A percentile compares a stretch with the other conserved stretches of the same genome.
Conservation (phyloP, 2,329 filamentous ascomycete species). For the Colletotrichum orbiculare region DNA sequence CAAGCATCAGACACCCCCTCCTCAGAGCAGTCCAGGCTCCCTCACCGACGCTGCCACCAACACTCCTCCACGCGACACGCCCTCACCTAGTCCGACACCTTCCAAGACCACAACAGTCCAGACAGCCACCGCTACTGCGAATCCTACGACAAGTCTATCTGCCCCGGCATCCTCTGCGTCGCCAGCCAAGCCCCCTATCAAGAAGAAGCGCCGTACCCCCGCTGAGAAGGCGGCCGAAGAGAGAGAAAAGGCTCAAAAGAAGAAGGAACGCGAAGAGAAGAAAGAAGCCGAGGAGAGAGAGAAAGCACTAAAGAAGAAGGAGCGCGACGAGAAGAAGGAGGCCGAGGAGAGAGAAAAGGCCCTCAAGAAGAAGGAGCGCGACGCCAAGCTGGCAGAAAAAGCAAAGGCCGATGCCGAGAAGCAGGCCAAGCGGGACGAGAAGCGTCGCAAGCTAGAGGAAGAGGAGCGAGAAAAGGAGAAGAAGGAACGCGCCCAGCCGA, state of each 20-base stretch:
- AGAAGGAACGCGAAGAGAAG: slow-evolving; percentile 43
- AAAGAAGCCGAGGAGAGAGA: slow-evolving; percentile 51
- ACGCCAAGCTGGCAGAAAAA: slow-evolving; percentile 43
- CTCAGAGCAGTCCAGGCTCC: slow-evolving; percentile 35
- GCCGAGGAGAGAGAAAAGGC: slow-evolving; percentile 49
- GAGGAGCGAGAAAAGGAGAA: slow-evolving; percentile 59
- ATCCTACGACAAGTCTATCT: slow-evolving; percentile 22
- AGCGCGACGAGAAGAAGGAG: slow-evolving; percentile 49
- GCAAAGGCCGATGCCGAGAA: slow-evolving; percentile 47
- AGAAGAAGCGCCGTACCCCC: slow-evolving; percentile 56
- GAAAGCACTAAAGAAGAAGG: slow-evolving; percentile 47
- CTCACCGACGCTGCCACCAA: slow-evolving; percentile 57
- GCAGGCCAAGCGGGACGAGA: slow-evolving; percentile 52
- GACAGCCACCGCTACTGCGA: neutral
- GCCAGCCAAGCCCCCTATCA: slow-evolving; percentile 47
- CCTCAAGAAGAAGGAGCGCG: slow-evolving; percentile 47
- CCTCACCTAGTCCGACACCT: slow-evolving; percentile 43
- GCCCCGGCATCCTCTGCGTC: slow-evolving; percentile 23
- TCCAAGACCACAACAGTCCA: slow-evolving; percentile 15
- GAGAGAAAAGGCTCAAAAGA: slow-evolving; percentile 43
- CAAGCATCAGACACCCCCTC: slow-evolving; percentile 33
- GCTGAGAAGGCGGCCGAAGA: slow-evolving; percentile 52
- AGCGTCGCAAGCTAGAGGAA: slow-evolving; percentile 63
- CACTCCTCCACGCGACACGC: slow-evolving; percentile 51
- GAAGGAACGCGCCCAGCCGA: slow-evolving; percentile 60